Evolutionary conservation across 1,139 yeast species (phyloP).

Genomic region (Suhomyces kunorum): DNA sequence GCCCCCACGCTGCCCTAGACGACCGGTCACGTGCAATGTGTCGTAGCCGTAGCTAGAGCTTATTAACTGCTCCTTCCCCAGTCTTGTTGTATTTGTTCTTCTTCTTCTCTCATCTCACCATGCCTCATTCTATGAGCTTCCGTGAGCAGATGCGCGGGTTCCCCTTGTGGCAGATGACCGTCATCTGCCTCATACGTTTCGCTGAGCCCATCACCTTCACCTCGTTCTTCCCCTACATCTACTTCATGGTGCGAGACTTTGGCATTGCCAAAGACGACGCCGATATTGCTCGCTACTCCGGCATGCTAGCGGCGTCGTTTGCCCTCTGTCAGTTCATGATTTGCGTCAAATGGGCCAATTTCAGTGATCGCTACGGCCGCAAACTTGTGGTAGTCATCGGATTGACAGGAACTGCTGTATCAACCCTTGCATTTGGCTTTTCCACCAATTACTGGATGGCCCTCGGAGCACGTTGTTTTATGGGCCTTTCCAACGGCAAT

Average conservation of each 20-base stretch:
- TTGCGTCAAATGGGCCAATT: conserved; percentile 40
- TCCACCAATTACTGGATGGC: conserved; percentile 37
- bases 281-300: conserved; percentile 40
- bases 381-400: conserved; percentile 36
- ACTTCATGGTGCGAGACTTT: conserved; percentile 44
- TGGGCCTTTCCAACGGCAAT: conserved; percentile 41
- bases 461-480: conserved; percentile 32
- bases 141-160: conserved; percentile 35
- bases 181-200: conserved; percentile 35
- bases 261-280: conserved; percentile 35
- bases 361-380: conserved; percentile 36
- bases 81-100: too few relatives aligned
- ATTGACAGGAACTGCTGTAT: conserved; percentile 32
- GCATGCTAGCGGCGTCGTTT: conserved; percentile 40
- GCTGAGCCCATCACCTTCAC: conserved; percentile 43
- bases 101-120: conserved; percentile 1
- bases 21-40: too few relatives aligned
- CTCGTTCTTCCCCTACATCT: conserved; percentile 42
- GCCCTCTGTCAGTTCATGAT: conserved; percentile 40
- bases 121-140: conserved; percentile 3
- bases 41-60: too few relatives aligned
- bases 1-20: too few relatives aligned
- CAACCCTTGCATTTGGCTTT: conserved; percentile 36
- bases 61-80: too few relatives aligned
- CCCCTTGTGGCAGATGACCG: conserved; percentile 37